Conservation (phyloP, 495 filamentous ascomycete genomes). For the Podospora didyma region DNA sequence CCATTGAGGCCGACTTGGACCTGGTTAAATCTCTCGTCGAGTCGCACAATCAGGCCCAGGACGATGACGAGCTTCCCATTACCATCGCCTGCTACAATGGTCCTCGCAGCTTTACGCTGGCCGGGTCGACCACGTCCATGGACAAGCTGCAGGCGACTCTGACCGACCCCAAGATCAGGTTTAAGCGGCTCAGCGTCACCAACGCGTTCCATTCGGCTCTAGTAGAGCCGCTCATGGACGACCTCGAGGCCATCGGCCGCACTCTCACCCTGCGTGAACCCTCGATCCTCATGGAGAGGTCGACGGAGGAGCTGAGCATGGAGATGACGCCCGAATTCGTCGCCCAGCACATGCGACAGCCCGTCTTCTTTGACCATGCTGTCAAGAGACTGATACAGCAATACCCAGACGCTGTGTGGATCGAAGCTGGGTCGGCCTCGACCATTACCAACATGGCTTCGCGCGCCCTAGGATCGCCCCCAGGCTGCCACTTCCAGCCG, state of each 20-base stretch:
- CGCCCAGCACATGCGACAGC: constrained; percentile 43
- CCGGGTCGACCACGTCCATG: constrained; percentile 36
- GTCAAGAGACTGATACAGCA: constrained; percentile 38
- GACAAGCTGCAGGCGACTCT: constrained; percentile 31
- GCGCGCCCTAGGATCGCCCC: constrained; percentile 6
- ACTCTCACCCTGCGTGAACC: constrained; percentile 15
- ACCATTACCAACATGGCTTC: constrained; percentile 44
- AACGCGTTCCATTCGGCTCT: constrained; percentile 52
- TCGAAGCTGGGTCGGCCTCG: constrained; percentile 52
- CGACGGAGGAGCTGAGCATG: constrained; percentile 18
- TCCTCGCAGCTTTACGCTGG: constrained; percentile 12
- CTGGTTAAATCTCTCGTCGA: constrained; percentile 18
- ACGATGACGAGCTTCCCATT: neutral
- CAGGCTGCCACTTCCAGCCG: constrained; percentile 39
- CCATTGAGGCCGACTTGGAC: constrained; percentile 36
- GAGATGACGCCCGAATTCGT: constrained; percentile 42
- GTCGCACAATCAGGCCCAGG: neutral
- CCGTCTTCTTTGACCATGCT: constrained; percentile 50
- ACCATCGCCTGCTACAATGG: constrained; percentile 54
- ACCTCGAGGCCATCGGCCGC: constrained; percentile 15
- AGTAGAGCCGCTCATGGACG: constrained; percentile 34
- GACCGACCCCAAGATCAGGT: constrained; percentile 11
- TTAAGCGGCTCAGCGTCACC: constrained; percentile 42
- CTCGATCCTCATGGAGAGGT: constrained; percentile 14
- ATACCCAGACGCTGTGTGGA: constrained; percentile 18